phyloP scores from a whole-genome alignment of 441 rosid species.

The Viola pubescens region DNA sequence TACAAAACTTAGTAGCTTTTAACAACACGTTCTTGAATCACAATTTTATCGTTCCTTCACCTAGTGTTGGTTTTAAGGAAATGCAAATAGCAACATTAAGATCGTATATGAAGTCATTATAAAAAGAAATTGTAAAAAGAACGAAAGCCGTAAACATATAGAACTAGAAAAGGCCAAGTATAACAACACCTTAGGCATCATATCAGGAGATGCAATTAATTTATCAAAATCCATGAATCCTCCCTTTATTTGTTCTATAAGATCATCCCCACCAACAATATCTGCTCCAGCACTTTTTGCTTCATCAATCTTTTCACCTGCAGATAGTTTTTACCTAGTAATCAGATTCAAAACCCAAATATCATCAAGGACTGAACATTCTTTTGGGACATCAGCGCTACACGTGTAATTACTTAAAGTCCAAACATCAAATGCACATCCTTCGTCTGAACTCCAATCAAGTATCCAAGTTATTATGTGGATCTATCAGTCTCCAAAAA shows the following conservation, averaged over 20 bases:
- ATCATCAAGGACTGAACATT: background rate
- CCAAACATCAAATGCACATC: background rate
- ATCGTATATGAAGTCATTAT: too few relatives aligned
- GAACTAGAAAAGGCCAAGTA: slow-evolving; percentile 15
- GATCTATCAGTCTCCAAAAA: background rate
- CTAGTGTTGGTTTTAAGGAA: too few relatives aligned
- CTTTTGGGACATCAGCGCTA: background rate
- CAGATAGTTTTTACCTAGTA: slow-evolving; percentile 9
- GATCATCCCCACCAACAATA: slow-evolving; percentile 92
- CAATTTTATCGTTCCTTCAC: too few relatives aligned
- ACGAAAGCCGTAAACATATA: too few relatives aligned
- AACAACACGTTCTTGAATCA: too few relatives aligned
- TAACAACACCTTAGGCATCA: slow-evolving; percentile 92
- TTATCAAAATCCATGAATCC: slow-evolving; percentile 99
- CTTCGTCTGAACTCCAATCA: background rate
- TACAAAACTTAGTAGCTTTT: too few relatives aligned
- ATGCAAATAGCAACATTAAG: too few relatives aligned
- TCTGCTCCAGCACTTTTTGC: slow-evolving; percentile 99
- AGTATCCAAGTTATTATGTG: background rate
- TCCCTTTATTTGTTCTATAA: slow-evolving; percentile 83
- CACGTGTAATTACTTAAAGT: background rate
- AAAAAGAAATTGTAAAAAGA: too few relatives aligned
- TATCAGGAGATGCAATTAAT: slow-evolving; percentile 94
- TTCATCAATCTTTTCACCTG: slow-evolving; percentile 96
- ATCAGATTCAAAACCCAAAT: background rate